Evolutionary conservation across 768 basidiomycete genomes (phyloP).

Genomic region (Phylloporus scabripes): DNA sequence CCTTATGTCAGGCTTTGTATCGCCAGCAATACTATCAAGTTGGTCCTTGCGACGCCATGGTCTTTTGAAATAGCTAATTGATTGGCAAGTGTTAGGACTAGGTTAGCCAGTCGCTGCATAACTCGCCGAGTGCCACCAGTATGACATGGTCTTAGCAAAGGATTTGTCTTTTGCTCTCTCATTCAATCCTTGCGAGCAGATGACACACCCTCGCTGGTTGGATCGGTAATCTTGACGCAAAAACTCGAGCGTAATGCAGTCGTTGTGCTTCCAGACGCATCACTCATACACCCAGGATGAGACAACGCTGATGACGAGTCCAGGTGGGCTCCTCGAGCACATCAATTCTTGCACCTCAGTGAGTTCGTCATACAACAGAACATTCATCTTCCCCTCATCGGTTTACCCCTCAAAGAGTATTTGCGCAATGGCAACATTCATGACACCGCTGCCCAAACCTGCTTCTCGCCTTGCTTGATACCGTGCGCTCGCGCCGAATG

Average conservation of each 20-base stretch:
- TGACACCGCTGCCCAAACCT: slow-evolving; percentile 20
- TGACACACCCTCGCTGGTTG: not conserved
- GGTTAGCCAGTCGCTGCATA: too few relatives aligned
- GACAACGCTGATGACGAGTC: not conserved
- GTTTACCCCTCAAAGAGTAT: not conserved
- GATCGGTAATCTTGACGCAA: not conserved
- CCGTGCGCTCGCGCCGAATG: slow-evolving; percentile 33
- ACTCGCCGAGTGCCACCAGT: too few relatives aligned
- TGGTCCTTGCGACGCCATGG: too few relatives aligned
- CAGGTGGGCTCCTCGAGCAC: not conserved
- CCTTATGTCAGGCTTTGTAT: not conserved
- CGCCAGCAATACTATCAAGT: not conserved
- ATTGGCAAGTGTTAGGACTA: too few relatives aligned
- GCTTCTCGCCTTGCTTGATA: slow-evolving; percentile 23
- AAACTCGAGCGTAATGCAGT: not conserved
- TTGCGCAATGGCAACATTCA: not conserved
- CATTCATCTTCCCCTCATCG: not conserved
- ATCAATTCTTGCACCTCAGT: not conserved
- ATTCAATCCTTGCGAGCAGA: too few relatives aligned
- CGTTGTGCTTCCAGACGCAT: not conserved
- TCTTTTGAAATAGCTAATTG: too few relatives aligned
- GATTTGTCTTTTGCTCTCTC: too few relatives aligned
- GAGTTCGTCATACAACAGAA: not conserved
- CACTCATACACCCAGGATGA: not conserved
- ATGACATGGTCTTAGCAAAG: too few relatives aligned